Conservation (phyloP, 257 asterid species). For the Solanum chmielewskii region DNA sequence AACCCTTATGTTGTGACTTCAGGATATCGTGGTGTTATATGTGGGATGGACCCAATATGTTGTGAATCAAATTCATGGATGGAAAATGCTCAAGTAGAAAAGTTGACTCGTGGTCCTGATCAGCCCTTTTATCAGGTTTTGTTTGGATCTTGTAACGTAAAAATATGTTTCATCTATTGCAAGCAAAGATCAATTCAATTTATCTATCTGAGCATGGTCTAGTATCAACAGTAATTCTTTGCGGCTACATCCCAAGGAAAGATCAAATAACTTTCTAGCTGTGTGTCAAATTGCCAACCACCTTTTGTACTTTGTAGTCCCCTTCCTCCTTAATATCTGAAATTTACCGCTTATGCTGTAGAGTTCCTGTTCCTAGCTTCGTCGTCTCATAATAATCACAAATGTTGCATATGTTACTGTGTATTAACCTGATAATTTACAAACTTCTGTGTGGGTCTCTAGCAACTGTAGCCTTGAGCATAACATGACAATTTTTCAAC, state of each 20-base stretch:
- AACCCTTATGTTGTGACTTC: slow-evolving; percentile 9
- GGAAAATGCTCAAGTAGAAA: slow-evolving; percentile 66
- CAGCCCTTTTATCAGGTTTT: slow-evolving; percentile 97
- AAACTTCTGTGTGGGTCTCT: background rate
- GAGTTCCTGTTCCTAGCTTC: background rate
- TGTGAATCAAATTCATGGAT: slow-evolving; percentile 93
- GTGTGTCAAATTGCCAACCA: background rate
- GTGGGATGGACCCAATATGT: slow-evolving; percentile 98
- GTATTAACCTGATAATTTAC: background rate
- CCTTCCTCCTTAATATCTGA: background rate
- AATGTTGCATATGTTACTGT: background rate
- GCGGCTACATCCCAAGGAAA: background rate
- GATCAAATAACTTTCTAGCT: background rate
- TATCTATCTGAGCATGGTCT: background rate
- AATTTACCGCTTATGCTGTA: background rate
- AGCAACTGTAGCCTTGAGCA: background rate
- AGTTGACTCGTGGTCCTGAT: slow-evolving; percentile 72
- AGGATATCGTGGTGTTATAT: slow-evolving; percentile 88
- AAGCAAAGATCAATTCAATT: background rate
- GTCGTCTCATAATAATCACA: background rate
- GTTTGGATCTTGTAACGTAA: background rate
- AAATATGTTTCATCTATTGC: background rate
- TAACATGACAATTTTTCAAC: background rate
- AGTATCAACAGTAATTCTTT: background rate
- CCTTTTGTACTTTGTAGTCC: background rate